phyloP scores from a whole-genome alignment of 1,139 yeast genomes.

The Meyerozyma athensensis region DNA sequence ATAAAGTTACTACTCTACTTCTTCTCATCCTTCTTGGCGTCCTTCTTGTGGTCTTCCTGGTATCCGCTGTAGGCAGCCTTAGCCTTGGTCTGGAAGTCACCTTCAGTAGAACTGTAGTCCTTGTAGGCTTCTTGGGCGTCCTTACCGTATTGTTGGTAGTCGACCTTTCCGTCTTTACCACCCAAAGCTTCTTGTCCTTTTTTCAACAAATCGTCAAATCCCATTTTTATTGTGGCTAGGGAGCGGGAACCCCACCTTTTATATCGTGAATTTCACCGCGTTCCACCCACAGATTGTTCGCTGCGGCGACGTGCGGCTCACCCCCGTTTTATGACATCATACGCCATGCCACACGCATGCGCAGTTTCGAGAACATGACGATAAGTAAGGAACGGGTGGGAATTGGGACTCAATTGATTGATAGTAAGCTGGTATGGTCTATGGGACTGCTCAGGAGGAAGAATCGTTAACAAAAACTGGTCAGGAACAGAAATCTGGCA shows the following conservation, averaged over 20 bases:
- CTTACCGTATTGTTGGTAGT: constrained; percentile 8
- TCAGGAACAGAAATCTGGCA: too few species aligned
- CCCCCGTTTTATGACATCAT: background rate
- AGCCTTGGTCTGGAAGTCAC: constrained; percentile 10
- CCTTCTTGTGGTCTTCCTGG: constrained; percentile 7
- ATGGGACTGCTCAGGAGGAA: too few species aligned
- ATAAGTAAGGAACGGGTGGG: background rate
- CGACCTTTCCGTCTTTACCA: constrained; percentile 7
- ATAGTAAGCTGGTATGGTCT: too few species aligned
- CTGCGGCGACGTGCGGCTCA: constrained; percentile 2
- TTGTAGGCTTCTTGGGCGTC: constrained; percentile 11
- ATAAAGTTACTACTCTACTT: background rate
- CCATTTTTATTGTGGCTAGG: constrained; percentile 15
- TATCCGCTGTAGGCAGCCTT: constrained; percentile 9
- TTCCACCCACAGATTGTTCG: background rate
- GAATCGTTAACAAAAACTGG: too few species aligned
- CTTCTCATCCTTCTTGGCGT: constrained; percentile 3
- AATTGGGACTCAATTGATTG: background rate
- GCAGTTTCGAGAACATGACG: background rate
- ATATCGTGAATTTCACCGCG: background rate
- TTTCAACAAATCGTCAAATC: constrained; percentile 25
- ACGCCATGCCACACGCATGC: background rate
- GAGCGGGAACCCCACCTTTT: constrained; percentile 6
- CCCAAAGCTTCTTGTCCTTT: constrained; percentile 13
- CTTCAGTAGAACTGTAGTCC: constrained; percentile 10